Evolutionary conservation across 2,329 filamentous ascomycete genomes (phyloP).

Genomic region (Xylariaceae sp.): DNA sequence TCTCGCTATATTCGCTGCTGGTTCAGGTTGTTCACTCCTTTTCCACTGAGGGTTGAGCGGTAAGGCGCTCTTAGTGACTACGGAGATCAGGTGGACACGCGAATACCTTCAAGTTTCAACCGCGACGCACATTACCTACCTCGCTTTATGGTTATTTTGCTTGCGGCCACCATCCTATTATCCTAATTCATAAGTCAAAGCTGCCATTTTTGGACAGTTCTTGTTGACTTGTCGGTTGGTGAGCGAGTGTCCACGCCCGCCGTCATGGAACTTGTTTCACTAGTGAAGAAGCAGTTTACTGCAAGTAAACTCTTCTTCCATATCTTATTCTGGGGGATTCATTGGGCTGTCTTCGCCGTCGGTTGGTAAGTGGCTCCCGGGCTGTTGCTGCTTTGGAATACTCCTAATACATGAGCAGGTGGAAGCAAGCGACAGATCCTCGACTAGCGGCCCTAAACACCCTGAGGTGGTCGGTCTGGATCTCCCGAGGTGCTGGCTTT

Average conservation of each 20-base stretch:
- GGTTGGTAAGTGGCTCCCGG: constrained; percentile 63
- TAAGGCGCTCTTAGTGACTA: constrained; percentile 12
- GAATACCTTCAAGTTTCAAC: constrained; percentile 8
- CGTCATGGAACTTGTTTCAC: constrained; percentile 34
- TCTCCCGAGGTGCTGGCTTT: constrained; percentile 88
- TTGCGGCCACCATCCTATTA: constrained; percentile 16
- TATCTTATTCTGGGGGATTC: constrained; percentile 72
- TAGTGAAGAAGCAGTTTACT: constrained; percentile 61
- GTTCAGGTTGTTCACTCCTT: constrained; percentile 46
- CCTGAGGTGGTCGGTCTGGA: constrained; percentile 86
- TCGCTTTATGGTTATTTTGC: constrained; percentile 16
- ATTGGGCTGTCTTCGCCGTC: constrained; percentile 71
- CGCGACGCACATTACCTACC: constrained; percentile 12
- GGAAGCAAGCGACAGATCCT: constrained; percentile 64
- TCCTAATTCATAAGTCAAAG: constrained; percentile 25
- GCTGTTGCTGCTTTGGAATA: neutral
- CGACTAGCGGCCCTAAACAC: constrained; percentile 73
- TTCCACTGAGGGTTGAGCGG: constrained; percentile 23
- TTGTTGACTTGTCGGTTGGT: constrained; percentile 31
- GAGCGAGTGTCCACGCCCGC: constrained; percentile 31
- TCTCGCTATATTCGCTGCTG: constrained; percentile 50
- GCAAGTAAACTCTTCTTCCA: constrained; percentile 72
- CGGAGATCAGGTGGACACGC: constrained; percentile 11
- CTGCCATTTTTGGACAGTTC: constrained; percentile 54
- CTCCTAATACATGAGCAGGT: constrained; percentile 49